These are phyloP conservation scores for Pseudoscleropodium purum DNA, from an alignment of 225 moss, liverwort and hornwort species.

Conservation along the genomic window DNA sequence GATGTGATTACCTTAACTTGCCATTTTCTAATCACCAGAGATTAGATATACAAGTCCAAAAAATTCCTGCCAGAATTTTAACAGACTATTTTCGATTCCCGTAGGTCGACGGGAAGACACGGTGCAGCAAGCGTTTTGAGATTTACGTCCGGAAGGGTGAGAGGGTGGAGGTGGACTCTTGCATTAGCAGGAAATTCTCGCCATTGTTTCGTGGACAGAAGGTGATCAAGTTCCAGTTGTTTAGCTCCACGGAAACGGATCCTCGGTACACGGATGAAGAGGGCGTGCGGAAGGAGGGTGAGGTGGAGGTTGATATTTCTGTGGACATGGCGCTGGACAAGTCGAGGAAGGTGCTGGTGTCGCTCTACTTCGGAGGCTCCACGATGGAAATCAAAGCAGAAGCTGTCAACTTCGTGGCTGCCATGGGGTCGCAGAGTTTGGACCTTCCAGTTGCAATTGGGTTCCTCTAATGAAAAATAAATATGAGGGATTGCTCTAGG, in stretches of 20 bases:
- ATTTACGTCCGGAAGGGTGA: slow-evolving; percentile 10
- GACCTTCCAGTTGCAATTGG: slow-evolving; percentile 17
- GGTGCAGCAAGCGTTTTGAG: slow-evolving; percentile 13
- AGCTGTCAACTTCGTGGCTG: slow-evolving; percentile 23
- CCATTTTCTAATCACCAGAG: background rate
- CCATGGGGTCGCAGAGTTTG: background rate
- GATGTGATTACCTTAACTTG: too few species aligned
- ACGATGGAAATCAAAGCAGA: slow-evolving; percentile 35
- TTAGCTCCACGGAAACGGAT: slow-evolving; percentile 10
- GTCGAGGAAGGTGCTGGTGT: slow-evolving; percentile 5
- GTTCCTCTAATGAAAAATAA: background rate
- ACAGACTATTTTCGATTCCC: background rate
- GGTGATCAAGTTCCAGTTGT: slow-evolving; percentile 7
- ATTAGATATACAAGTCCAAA: background rate
- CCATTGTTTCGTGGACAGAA: slow-evolving; percentile 2
- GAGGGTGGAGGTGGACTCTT: background rate
- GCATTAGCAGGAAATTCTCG: background rate
- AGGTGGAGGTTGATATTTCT: slow-evolving; percentile 27
- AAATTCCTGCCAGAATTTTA: background rate
- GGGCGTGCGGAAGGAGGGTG: slow-evolving; percentile 21
- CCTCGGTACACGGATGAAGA: slow-evolving; percentile 28
- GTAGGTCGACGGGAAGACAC: slow-evolving; percentile 8
- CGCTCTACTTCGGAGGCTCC: slow-evolving; percentile 44
- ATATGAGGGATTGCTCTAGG: background rate
- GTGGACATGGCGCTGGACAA: slow-evolving; percentile 3